Conservation (phyloP, 306 rosid genomes). For the Quercus glauca region DNA sequence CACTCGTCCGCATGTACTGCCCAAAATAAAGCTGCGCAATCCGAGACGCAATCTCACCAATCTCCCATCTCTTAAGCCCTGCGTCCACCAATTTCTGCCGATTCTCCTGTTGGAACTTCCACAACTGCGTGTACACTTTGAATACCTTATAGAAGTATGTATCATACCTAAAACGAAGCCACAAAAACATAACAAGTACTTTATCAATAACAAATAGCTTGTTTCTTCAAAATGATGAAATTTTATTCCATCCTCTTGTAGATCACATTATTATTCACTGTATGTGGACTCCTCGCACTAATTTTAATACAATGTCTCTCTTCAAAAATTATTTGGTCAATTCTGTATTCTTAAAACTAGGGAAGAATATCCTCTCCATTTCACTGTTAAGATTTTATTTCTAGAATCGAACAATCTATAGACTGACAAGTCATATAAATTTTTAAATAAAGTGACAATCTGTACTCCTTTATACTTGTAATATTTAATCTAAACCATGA, state of each 20-base stretch:
- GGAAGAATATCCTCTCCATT: no score
- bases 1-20: conserved; percentile 89
- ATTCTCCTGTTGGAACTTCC: conserved; percentile 96
- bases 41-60: conserved; percentile 94
- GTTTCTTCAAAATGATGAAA: neutral
- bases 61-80: conserved; percentile 81
- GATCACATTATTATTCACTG: neutral
- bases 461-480: no score
- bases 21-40: conserved; percentile 91
- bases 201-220: neutral
- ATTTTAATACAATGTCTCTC: no score
- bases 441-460: no score
- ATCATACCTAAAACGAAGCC: conserved; percentile 57
- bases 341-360: neutral
- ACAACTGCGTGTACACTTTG: conserved; percentile 86
- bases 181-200: neutral
- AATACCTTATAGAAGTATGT: conserved; percentile 85
- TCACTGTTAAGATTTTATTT: no score
- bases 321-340: neutral
- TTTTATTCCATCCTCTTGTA: neutral
- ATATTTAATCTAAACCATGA: no score
- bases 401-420: no score
- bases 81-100: conserved; percentile 85
- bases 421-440: no score
- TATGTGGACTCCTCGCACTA: neutral